Percentiles rank a stretch among this genome's conserved stretches.
Evolutionary conservation across 177 flowering plant genomes (phyloP).

Genomic region (Vitis hybrid): DNA sequence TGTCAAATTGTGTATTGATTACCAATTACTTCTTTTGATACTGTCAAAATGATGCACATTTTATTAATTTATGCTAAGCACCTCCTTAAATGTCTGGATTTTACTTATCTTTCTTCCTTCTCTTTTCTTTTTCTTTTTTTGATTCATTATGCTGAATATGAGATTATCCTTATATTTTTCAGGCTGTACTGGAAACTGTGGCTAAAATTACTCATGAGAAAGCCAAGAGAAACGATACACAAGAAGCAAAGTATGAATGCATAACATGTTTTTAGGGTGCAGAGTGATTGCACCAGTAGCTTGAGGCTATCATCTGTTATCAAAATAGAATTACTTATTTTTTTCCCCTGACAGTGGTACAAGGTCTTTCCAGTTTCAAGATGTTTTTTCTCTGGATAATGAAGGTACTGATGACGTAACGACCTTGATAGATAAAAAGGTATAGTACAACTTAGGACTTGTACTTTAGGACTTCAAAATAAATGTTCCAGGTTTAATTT

Average conservation of each 20-base stretch:
- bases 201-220: constrained; percentile 86
- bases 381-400: constrained; percentile 72
- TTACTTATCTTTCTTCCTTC: not conserved
- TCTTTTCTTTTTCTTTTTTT: not conserved
- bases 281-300: too few species aligned
- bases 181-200: constrained; percentile 95
- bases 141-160: constrained; percentile 2
- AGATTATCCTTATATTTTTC: constrained; percentile 16
- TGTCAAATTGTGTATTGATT: too few species aligned
- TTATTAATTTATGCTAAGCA: not conserved
- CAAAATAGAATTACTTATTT: not conserved
- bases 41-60: too few species aligned
- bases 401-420: constrained; percentile 74
- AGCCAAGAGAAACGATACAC: constrained; percentile 75
- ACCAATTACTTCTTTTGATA: too few species aligned
- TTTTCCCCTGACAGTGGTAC: constrained; percentile 58
- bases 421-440: constrained; percentile 91
- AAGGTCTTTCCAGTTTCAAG: constrained; percentile 77
- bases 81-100: not conserved
- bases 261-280: constrained; percentile 5
- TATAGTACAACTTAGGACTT: constrained; percentile 13
- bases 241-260: constrained; percentile 59
- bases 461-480: not conserved
- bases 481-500: not conserved
- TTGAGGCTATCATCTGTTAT: too few species aligned